Evolutionary conservation across 208 protist species (phyloP).

Genomic region (Trypanosoma theileri): DNA sequence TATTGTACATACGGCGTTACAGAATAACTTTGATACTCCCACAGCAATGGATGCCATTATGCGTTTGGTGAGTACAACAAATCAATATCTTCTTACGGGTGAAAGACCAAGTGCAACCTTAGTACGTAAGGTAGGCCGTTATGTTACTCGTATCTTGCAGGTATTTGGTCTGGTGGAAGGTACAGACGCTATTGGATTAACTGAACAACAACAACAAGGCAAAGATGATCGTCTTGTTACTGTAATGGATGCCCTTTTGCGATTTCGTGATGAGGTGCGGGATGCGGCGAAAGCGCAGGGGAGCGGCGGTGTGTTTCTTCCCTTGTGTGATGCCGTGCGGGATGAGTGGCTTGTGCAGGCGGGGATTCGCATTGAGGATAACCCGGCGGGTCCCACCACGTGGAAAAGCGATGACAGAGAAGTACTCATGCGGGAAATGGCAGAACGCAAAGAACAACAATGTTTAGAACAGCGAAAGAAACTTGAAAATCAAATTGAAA

Average conservation of each 20-base stretch:
- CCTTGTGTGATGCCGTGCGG: constrained; percentile 72
- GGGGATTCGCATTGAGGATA: constrained; percentile 84
- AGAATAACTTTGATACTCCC: constrained; percentile 95
- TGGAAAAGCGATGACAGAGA: constrained; percentile 80
- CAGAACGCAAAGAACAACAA: constrained; percentile 42
- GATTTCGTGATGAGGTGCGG: constrained; percentile 76
- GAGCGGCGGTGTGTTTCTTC: constrained; percentile 44
- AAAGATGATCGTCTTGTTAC: constrained; percentile 38
- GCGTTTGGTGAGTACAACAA: constrained; percentile 74
- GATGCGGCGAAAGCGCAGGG: constrained; percentile 31
- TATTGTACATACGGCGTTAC: constrained; percentile 82
- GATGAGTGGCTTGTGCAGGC: constrained; percentile 79
- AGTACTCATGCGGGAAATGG: constrained; percentile 52
- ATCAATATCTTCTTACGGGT: constrained; percentile 80
- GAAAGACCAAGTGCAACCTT: constrained; percentile 61
- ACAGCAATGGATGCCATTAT: constrained; percentile 67
- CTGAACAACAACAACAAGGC: constrained; percentile 23
- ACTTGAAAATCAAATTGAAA: constrained; percentile 61
- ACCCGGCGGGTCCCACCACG: constrained; percentile 55
- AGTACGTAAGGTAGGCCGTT: constrained; percentile 71
- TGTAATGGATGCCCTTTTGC: constrained; percentile 69
- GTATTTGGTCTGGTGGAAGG: constrained; percentile 92
- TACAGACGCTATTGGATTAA: constrained; percentile 65
- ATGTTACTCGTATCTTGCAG: constrained; percentile 91
- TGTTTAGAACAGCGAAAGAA: constrained; percentile 45